Evolutionary conservation across 1,284 basidiomycete genomes (phyloP).

Genomic region (Leccinum variabile): DNA sequence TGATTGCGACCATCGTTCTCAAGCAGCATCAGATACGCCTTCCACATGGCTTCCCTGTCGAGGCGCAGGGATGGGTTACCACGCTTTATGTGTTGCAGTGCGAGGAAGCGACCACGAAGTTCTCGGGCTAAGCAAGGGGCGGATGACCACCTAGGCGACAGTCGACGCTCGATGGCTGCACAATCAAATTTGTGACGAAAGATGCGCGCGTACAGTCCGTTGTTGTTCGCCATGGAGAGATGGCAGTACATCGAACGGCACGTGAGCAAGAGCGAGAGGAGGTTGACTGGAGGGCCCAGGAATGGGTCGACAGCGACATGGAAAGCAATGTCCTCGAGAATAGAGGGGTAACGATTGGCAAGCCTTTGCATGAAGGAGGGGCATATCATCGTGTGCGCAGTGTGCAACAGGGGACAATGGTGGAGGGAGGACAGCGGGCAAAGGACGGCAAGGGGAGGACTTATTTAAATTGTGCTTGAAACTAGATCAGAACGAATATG

Average conservation of each 20-base stretch:
- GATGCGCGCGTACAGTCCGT: constrained; percentile 57
- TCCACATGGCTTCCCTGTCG: constrained; percentile 50
- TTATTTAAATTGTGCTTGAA: constrained; percentile 34
- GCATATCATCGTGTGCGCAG: constrained; percentile 4
- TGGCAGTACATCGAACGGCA: constrained; percentile 47
- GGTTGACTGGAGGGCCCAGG: constrained; percentile 42
- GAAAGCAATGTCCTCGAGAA: constrained; percentile 43
- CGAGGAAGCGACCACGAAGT: constrained; percentile 40
- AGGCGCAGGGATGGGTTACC: constrained; percentile 21
- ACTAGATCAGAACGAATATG: constrained; percentile 36
- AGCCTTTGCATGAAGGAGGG: constrained; percentile 25
- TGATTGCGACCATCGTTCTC: constrained; percentile 73
- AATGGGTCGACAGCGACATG: constrained; percentile 37
- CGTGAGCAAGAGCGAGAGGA: constrained; percentile 50
- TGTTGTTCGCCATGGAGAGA: constrained; percentile 40
- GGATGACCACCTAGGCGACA: constrained; percentile 42
- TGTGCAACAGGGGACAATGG: not conserved
- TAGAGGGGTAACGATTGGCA: constrained; percentile 23
- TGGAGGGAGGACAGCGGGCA: constrained; percentile 4
- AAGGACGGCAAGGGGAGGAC: constrained; percentile 14
- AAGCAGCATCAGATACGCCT: constrained; percentile 63
- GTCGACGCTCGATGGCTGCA: constrained; percentile 53
- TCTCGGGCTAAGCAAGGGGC: constrained; percentile 39
- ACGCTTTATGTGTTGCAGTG: constrained; percentile 39
- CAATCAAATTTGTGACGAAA: constrained; percentile 64